Conservation (phyloP, 768 basidiomycete genomes). For the Myochromella boudieri region DNA sequence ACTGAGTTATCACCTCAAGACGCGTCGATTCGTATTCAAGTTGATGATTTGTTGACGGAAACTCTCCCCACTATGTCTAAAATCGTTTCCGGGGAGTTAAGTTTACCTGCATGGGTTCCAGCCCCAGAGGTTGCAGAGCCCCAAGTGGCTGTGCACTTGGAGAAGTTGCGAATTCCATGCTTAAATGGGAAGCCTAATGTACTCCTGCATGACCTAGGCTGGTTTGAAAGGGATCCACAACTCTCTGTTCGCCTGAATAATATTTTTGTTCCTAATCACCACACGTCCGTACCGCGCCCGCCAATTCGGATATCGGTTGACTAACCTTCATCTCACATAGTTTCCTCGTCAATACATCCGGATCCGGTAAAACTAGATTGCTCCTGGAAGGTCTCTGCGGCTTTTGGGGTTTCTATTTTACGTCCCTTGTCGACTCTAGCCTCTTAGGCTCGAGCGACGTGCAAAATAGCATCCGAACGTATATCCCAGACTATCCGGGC, state of each 20-base stretch:
- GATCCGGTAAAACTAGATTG: constrained; percentile 45
- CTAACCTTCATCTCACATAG: constrained; percentile 19
- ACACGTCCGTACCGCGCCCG: constrained; percentile 31
- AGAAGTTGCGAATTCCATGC: constrained; percentile 31
- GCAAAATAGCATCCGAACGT: constrained; percentile 36
- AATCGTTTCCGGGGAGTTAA: constrained; percentile 32
- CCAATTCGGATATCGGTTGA: constrained; percentile 2
- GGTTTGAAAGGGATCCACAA: constrained; percentile 30
- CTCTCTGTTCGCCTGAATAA: constrained; percentile 34
- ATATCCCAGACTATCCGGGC: constrained; percentile 32
- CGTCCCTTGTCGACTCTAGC: constrained; percentile 42
- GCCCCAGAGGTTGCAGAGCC: constrained; percentile 17
- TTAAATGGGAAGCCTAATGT: constrained; percentile 40
- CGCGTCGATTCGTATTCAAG: constrained; percentile 11
- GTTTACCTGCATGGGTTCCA: constrained; percentile 32
- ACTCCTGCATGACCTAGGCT: constrained; percentile 40
- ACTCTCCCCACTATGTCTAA: constrained; percentile 30
- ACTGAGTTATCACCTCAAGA: constrained; percentile 16
- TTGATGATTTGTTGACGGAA: constrained; percentile 25
- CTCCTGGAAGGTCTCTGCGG: constrained; percentile 44
- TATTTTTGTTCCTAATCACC: constrained; percentile 43
- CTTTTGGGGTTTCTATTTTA: constrained; percentile 50
- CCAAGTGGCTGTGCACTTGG: constrained; percentile 25
- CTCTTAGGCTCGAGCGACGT: constrained; percentile 44
- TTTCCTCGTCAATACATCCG: constrained; percentile 48